Evolutionary conservation across 2,329 filamentous ascomycete genomes (phyloP), one percentile per base, ranked within the genome.

Genomic region (Fusarium sp.): DNA sequence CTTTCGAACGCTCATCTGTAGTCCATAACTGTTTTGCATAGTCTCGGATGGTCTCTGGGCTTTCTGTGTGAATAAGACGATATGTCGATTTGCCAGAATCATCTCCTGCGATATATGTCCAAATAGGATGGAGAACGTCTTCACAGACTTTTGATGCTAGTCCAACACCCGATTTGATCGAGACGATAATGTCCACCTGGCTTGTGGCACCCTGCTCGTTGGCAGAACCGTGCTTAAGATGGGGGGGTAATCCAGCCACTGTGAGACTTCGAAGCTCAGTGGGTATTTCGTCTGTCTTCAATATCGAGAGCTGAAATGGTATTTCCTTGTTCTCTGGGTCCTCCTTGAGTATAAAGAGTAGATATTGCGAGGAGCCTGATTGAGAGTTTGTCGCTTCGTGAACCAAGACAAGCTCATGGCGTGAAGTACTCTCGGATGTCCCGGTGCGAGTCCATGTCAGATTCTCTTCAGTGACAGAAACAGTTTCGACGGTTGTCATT

Each of bases 181-280:
- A 95, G 23, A 95, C 86, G 28, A 95, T 80, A 23, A 94, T 84
- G 75, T 93, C 87, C n/a, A 91, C 79, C 18, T 81, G 57, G 38
- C 76, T 79, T n/a, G 62, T 63, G 18, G 64, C 37, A 9, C 66
- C 69, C 21, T 69, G 58, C 12, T 81, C 58, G 49, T 76, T 78
- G 28, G 37, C 57, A 23, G 58, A 46, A 8, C 52, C 65, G 18
- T 73, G 66, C 37, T 64, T 70, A 6, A 85, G 79, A 67, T 88
- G 81, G 4, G 74, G 53, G 1, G 88, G 88, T 11, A 85, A 65
- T 7, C 74, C 73, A 8, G 67, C 58, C 19, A 87, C 71, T 30
- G 85, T 71, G 63, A 84, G 82, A 10, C 75, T 75, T 21, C 81
- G 75, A 9, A 85, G 76, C 21, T 82, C 76, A 1, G 85, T 83